Percentiles rank a stretch among this genome's conserved stretches.
These are phyloP conservation scores for Catunica adiposa DNA, from an alignment of 2,329 filamentous ascomycete species.

Conservation along the genomic window DNA sequence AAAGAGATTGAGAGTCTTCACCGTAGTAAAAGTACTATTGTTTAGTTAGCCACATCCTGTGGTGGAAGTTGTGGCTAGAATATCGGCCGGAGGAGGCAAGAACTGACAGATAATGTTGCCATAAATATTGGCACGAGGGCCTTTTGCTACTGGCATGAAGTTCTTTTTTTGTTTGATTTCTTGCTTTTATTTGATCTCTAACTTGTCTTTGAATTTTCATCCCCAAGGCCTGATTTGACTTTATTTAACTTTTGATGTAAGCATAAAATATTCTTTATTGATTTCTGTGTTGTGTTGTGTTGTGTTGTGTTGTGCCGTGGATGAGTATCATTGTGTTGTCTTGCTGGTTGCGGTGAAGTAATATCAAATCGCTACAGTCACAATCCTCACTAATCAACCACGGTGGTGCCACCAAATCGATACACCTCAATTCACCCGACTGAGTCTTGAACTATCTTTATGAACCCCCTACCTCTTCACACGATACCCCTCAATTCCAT, in stretches of 20 bases:
- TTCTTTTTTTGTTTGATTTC: neutral
- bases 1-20: neutral
- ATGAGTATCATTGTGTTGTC: neutral
- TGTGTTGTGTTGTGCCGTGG: neutral
- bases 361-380: neutral
- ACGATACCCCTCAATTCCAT: neutral
- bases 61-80: neutral
- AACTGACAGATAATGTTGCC: neutral
- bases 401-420: too few species aligned
- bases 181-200: neutral
- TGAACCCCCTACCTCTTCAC: neutral
- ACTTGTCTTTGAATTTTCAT: too few species aligned
- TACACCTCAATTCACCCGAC: neutral
- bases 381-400: neutral
- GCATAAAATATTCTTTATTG: neutral
- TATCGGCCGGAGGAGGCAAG: neutral
- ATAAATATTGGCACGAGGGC: neutral
- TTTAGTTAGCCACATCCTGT: neutral
- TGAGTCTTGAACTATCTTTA: neutral
- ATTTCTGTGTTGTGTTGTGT: neutral
- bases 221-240: neutral
- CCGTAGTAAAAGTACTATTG: neutral
- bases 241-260: slow-evolving; percentile 2
- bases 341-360: neutral
- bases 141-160: neutral